These are phyloP conservation scores for Apiosordaria backusii DNA, from an alignment of 495 filamentous ascomycete species.

Conservation along the genomic window DNA sequence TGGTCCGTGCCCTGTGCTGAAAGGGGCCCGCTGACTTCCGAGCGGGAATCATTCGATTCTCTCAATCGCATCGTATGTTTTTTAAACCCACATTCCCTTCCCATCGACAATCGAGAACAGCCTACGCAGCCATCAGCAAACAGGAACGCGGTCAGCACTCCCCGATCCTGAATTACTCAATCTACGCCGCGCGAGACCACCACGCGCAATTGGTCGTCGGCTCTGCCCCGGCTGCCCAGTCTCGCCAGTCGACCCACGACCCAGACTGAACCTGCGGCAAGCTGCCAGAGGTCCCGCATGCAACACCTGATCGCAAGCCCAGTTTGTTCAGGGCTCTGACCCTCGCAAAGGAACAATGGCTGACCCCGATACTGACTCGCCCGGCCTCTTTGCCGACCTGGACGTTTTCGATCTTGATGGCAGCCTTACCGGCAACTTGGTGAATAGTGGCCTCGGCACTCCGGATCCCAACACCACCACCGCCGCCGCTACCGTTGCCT, in stretches of 20 bases:
- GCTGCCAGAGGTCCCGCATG: slow-evolving; percentile 22
- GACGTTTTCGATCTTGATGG: slow-evolving; percentile 18
- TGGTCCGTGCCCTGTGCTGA: not conserved
- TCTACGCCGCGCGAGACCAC: not conserved
- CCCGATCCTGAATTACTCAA: not conserved
- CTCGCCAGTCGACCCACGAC: slow-evolving; percentile 5
- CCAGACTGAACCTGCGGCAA: slow-evolving; percentile 12
- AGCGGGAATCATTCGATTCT: not conserved
- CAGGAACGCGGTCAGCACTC: not conserved
- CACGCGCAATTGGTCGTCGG: not conserved
- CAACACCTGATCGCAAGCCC: slow-evolving; percentile 26
- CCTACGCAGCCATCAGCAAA: not conserved
- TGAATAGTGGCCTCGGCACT: slow-evolving; percentile 18
- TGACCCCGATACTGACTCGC: slow-evolving; percentile 26
- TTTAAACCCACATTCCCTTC: slow-evolving; percentile 2
- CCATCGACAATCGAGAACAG: slow-evolving; percentile 2
- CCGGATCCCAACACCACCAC: slow-evolving; percentile 19
- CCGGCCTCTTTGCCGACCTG: slow-evolving; percentile 27
- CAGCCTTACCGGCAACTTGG: slow-evolving; percentile 17
- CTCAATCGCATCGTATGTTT: not conserved
- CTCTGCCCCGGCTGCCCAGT: not conserved
- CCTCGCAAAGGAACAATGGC: slow-evolving; percentile 24
- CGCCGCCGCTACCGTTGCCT: slow-evolving; percentile 10
- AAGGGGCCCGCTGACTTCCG: not conserved
- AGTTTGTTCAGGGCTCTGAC: slow-evolving; percentile 6